Evolutionary conservation across 495 filamentous ascomycete species (phyloP).

Genomic region (Pseudotulostoma volvatum): DNA sequence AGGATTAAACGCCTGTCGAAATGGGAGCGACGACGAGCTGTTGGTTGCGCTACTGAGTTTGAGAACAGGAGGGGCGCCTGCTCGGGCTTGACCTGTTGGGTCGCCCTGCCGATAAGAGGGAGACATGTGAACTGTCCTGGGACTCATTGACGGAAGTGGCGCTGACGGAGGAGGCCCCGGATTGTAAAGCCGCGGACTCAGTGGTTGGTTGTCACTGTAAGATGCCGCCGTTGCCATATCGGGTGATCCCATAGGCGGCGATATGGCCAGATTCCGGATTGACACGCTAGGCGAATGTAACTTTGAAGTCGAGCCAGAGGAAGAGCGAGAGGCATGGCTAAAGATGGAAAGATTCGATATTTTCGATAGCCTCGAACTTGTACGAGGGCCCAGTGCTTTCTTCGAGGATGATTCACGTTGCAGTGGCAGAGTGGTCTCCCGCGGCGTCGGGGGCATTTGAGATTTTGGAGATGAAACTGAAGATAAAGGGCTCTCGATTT

Average conservation of each 20-base stretch:
- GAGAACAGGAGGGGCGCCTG: conserved; percentile 20
- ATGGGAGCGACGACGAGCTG: conserved; percentile 32
- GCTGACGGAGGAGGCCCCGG: conserved; percentile 37
- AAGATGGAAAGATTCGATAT: conserved; percentile 39
- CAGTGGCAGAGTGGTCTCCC: conserved; percentile 9
- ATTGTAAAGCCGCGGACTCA: conserved; percentile 42
- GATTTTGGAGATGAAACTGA: too few relatives aligned
- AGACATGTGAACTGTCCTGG: too few relatives aligned
- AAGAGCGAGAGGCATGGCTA: conserved; percentile 41
- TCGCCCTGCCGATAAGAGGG: conserved; percentile 11
- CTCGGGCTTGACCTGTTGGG: conserved; percentile 7
- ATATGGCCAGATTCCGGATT: conserved; percentile 39
- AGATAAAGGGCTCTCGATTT: too few relatives aligned
- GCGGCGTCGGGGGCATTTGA: conserved; percentile 9
- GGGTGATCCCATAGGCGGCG: conserved; percentile 39
- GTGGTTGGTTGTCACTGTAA: conserved; percentile 35
- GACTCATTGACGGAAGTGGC: conserved; percentile 13
- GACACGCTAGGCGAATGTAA: conserved; percentile 33
- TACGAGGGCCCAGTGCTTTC: conserved; percentile 7
- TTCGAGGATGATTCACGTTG: neutral
- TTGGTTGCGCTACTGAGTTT: conserved; percentile 19
- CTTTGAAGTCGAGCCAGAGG: conserved; percentile 34
- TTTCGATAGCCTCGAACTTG: conserved; percentile 23
- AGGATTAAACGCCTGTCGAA: conserved; percentile 35
- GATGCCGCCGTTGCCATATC: conserved; percentile 19